Conservation (phyloP, 2,329 filamentous ascomycete genomes). For the Alternaria triticimaculans region DNA sequence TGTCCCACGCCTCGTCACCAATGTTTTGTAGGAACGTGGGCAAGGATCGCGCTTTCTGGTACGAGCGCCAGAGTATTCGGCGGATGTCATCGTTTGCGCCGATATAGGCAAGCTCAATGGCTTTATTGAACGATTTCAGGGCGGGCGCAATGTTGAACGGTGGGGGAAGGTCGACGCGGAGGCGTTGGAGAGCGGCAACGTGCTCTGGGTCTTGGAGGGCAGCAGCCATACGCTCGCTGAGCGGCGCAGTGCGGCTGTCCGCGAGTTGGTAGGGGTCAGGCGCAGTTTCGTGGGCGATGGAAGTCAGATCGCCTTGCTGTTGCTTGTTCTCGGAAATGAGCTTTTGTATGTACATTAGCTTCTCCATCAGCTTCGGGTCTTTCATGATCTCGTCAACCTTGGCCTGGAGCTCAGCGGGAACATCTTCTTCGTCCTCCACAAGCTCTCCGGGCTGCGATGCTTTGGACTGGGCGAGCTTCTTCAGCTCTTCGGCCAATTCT, state of each 20-base stretch:
- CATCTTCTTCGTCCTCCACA: constrained; percentile 26
- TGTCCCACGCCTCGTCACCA: constrained; percentile 47
- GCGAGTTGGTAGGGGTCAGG: constrained; percentile 41
- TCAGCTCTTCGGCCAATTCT: constrained; percentile 30
- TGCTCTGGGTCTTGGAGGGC: constrained; percentile 40
- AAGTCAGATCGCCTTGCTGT: constrained; percentile 17
- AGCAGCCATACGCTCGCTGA: constrained; percentile 33
- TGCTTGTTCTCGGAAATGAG: constrained; percentile 26
- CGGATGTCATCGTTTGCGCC: constrained; percentile 46
- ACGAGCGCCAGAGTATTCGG: constrained; percentile 46
- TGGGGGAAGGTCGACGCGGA: constrained; percentile 37
- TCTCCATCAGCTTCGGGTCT: constrained; percentile 43
- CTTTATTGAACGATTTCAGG: constrained; percentile 44
- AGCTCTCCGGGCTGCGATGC: constrained; percentile 2
- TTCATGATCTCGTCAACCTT: constrained; percentile 45
- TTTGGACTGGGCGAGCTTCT: constrained; percentile 23
- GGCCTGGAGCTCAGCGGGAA: constrained; percentile 39
- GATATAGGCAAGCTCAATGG: constrained; percentile 43
- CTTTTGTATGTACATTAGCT: constrained; percentile 39
- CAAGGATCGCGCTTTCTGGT: constrained; percentile 39
- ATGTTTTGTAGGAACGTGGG: constrained; percentile 44
- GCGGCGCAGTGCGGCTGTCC: constrained; percentile 27
- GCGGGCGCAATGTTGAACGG: constrained; percentile 43
- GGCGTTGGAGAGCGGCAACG: constrained; percentile 30
- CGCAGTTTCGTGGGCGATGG: constrained; percentile 28